Conservation (phyloP, 108 stramenopile genomes). For the Discostella stelligeroides region DNA sequence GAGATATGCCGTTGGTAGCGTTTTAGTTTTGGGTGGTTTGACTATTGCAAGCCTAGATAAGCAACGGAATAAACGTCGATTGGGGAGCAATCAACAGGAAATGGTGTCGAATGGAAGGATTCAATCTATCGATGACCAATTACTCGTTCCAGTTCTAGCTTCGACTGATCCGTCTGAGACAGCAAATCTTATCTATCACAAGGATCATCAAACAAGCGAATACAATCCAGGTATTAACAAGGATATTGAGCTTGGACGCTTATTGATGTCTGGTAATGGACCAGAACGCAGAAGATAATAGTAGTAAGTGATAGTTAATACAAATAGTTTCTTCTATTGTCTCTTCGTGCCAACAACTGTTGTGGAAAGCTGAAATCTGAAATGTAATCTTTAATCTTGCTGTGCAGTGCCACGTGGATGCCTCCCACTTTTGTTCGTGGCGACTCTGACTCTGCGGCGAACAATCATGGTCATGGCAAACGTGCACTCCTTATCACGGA, state of each 20-base stretch:
- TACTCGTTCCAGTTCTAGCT: slow-evolving; percentile 9
- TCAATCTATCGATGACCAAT: slow-evolving; percentile 2
- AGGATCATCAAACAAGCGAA: slow-evolving; percentile 15
- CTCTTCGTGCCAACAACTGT: too few species aligned
- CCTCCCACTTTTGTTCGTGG: too few species aligned
- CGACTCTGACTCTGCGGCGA: too few species aligned
- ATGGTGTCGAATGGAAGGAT: background rate
- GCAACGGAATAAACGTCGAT: slow-evolving; percentile 49
- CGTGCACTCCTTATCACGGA: too few species aligned
- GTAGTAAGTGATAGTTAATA: too few species aligned
- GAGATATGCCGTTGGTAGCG: slow-evolving; percentile 86
- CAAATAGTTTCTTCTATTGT: too few species aligned
- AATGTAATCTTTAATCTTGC: too few species aligned
- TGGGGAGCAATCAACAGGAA: slow-evolving; percentile 8
- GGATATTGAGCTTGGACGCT: slow-evolving; percentile 10
- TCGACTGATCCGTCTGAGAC: slow-evolving; percentile 4
- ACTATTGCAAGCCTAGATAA: slow-evolving; percentile 71
- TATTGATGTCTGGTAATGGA: slow-evolving; percentile 13
- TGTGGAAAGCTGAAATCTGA: too few species aligned
- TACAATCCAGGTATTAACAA: slow-evolving; percentile 1
- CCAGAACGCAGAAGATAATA: slow-evolving; percentile 36
- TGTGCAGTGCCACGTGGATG: too few species aligned
- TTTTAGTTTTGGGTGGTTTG: slow-evolving; percentile 91
- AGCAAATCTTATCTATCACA: slow-evolving; percentile 4
- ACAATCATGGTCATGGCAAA: too few species aligned